Evolutionary conservation across 2,329 filamentous ascomycete genomes (phyloP), one percentile per base, ranked within the genome.

Genomic region (Basipetospora chlamydospora): DNA sequence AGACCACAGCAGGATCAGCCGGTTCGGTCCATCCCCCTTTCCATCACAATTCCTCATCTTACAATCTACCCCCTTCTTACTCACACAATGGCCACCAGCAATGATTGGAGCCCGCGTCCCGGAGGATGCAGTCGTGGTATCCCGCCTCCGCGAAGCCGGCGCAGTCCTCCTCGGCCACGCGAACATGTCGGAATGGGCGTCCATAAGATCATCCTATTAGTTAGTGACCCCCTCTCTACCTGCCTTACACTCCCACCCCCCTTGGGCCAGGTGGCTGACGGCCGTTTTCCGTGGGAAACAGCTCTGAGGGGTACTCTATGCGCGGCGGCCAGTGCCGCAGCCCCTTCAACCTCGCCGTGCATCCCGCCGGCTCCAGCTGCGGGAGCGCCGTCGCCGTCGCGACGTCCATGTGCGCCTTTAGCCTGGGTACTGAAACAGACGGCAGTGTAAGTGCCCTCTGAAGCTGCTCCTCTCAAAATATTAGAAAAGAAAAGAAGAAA

Each of bases 341-440:
- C 45, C 63, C 80, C 0, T 85, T 84, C 48, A 81, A 85, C 48
- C 54, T 82, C 13, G 77, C 74, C 0, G 57, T 71, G 6, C 78
- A 73, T 46, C 78, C 80, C 0, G 77, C 78, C 1, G 80, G 80
- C 6, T 77, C 70, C 45, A 79, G 73, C 40, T 75, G 74, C 2
- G 80, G 80, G 0, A 74, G 71, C 37, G 80, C 66, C 4, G 66
- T 68, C 6, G 76, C 70, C 5, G 77, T 85, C 0, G 67, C 67
- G 3, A 68, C 70, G 4, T 82, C 82, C 44, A 55, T 70, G 3
- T 61, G 74, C 17, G 59, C 73, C 0, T 78, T 83, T 48, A 63
- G 76, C 0, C 51, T 86, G 0, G 82, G 80, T 1, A 85, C 80
- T 0, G 81, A 86, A 56, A 85, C 80, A 0, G 79, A 85, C 49